Conservation (phyloP, 2,329 filamentous ascomycete genomes). For the Hymenoscyphus repandus region DNA sequence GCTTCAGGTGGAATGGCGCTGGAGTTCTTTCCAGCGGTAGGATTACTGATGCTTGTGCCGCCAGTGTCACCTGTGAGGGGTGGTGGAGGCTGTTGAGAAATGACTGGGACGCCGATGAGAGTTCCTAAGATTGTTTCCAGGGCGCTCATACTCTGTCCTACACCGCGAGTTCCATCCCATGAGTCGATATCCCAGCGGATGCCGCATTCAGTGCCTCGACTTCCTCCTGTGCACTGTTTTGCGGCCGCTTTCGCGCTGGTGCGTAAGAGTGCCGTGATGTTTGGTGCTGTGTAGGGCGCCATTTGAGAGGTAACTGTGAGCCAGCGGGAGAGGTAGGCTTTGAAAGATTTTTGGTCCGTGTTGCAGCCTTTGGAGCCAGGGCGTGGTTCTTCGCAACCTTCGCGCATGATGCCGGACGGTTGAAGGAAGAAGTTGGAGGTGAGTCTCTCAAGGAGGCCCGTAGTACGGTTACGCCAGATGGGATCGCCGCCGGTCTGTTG, state of each 20-base stretch:
- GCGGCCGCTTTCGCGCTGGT: slow-evolving; percentile 54
- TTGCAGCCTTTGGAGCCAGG: slow-evolving; percentile 51
- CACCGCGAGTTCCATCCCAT: slow-evolving; percentile 56
- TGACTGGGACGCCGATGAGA: slow-evolving; percentile 36
- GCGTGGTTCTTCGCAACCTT: slow-evolving; percentile 50
- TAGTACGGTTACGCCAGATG: slow-evolving; percentile 53
- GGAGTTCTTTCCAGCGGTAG: slow-evolving; percentile 24
- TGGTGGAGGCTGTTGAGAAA: slow-evolving; percentile 29
- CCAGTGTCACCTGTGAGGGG: slow-evolving; percentile 47
- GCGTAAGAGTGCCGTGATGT: slow-evolving; percentile 48
- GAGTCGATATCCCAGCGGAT: slow-evolving; percentile 51
- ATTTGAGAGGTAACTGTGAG: slow-evolving; percentile 58
- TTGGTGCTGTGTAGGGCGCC: slow-evolving; percentile 53
- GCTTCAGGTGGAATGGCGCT: neutral
- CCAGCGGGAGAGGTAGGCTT: slow-evolving; percentile 58
- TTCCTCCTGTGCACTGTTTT: slow-evolving; percentile 51
- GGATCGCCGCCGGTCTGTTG: slow-evolving; percentile 36
- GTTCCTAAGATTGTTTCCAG: slow-evolving; percentile 60
- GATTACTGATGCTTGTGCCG: slow-evolving; percentile 46
- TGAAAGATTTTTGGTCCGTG: slow-evolving; percentile 58
- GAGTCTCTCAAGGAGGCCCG: slow-evolving; percentile 48
- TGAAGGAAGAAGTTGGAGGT: slow-evolving; percentile 49
- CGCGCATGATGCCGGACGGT: slow-evolving; percentile 49
- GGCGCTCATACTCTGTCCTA: slow-evolving; percentile 67
- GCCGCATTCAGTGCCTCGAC: slow-evolving; percentile 53